A percentile compares a stretch with the other conserved stretches of the same genome.
Evolutionary conservation across 2,329 filamentous ascomycete genomes (phyloP).

Genomic region (Alternaria metachromatica): DNA sequence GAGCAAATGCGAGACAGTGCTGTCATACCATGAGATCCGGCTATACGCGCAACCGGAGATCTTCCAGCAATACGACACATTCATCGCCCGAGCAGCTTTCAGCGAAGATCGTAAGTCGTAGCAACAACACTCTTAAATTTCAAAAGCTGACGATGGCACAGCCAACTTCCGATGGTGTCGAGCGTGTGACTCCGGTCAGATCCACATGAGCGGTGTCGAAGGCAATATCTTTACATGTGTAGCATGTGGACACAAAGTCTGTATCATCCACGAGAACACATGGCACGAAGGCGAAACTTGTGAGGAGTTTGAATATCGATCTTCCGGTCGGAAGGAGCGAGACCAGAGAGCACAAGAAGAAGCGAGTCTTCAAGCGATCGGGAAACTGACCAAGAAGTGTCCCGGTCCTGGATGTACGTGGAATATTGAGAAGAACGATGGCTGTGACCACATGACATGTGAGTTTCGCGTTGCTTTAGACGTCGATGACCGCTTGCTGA

Average conservation of each 20-base stretch:
- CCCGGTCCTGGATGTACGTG: constrained; percentile 44
- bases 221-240: constrained; percentile 56
- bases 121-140: too few species aligned
- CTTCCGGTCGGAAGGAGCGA: constrained; percentile 26
- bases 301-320: constrained; percentile 47
- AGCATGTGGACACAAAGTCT: constrained; percentile 47
- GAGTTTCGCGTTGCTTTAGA: constrained; percentile 1
- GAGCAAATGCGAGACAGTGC: constrained; percentile 53
- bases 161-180: constrained; percentile 64
- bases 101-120: constrained; percentile 39
- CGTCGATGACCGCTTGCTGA: constrained; percentile 6
- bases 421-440: constrained; percentile 51
- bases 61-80: constrained; percentile 47
- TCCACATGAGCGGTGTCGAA: constrained; percentile 56
- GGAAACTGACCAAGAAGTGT: constrained; percentile 48
- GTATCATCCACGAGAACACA: constrained; percentile 40
- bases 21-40: constrained; percentile 56
- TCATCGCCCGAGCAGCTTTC: constrained; percentile 55
- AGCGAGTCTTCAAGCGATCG: constrained; percentile 37
- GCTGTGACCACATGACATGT: constrained; percentile 54
- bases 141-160: constrained; percentile 1
- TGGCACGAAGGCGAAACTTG: constrained; percentile 54
- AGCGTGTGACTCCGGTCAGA: constrained; percentile 59
- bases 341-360: constrained; percentile 36
- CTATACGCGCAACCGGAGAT: constrained; percentile 24